Conservation (phyloP, 1,284 basidiomycete genomes). For the Kwoniella shivajii region DNA sequence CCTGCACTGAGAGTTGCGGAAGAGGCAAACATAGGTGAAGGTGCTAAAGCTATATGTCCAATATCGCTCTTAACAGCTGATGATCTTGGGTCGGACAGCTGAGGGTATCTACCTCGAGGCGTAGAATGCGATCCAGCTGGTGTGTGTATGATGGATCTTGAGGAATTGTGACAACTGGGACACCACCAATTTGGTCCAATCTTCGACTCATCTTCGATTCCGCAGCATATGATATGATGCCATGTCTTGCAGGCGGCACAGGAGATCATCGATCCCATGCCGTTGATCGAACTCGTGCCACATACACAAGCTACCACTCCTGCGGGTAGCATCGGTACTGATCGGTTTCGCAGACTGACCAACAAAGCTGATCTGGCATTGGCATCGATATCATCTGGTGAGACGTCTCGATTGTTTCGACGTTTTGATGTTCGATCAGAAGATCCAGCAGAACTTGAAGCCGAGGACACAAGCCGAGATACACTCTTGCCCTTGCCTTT, state of each 20-base stretch:
- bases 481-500: slow-evolving; percentile 36
- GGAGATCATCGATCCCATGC: slow-evolving; percentile 35
- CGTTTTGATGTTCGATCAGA: slow-evolving; percentile 1
- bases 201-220: slow-evolving; percentile 35
- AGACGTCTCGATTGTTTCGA: not conserved
- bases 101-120: slow-evolving; percentile 25
- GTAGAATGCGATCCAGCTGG: slow-evolving; percentile 25
- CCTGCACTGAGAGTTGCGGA: slow-evolving; percentile 17
- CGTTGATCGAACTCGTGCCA: slow-evolving; percentile 24
- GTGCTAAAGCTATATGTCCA: slow-evolving; percentile 44
- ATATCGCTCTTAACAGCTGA: slow-evolving; percentile 44
- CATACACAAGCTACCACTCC: slow-evolving; percentile 43
- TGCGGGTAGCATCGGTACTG: slow-evolving; percentile 21
- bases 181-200: slow-evolving; percentile 43
- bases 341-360: slow-evolving; percentile 27
- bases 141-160: slow-evolving; percentile 29
- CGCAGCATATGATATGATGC: slow-evolving; percentile 46
- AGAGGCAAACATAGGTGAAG: slow-evolving; percentile 46
- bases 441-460: slow-evolving; percentile 5
- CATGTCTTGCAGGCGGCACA: slow-evolving; percentile 46
- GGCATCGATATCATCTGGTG: slow-evolving; percentile 2
- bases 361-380: slow-evolving; percentile 28
- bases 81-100: slow-evolving; percentile 35
- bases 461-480: slow-evolving; percentile 19
- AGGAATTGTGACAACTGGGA: slow-evolving; percentile 31